Conservation (phyloP, 805 yeast species). For the Tetrapisispora arboricola region DNA sequence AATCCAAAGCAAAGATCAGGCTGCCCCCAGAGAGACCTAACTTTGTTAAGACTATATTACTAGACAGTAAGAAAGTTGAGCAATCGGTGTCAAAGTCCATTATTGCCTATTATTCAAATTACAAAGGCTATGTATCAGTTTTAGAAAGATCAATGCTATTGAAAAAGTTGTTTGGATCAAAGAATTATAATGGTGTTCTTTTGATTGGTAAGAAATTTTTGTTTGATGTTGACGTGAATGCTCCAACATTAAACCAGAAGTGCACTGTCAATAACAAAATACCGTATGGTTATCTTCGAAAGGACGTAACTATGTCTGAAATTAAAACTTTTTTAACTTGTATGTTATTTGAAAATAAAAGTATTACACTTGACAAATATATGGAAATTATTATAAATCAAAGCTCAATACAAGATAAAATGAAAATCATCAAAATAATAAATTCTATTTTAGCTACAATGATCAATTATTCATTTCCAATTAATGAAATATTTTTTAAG, state of each 20-base stretch:
- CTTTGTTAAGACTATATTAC: neutral
- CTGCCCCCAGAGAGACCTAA: neutral
- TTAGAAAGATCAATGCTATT: neutral
- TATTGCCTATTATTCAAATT: neutral
- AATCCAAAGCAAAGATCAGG: neutral
- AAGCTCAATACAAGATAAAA: constrained; percentile 13
- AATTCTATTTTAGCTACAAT: constrained; percentile 11
- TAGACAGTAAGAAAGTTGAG: too few species aligned
- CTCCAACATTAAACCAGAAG: neutral
- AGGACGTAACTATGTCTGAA: constrained; percentile 6
- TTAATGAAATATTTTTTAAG: constrained; percentile 8
- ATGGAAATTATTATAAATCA: constrained; percentile 16
- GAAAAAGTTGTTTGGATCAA: neutral
- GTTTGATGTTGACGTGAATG: neutral
- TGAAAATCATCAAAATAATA: constrained; percentile 10
- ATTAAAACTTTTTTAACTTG: constrained; percentile 14
- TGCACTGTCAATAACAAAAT: neutral
- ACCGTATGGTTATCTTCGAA: neutral
- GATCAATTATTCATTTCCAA: neutral
- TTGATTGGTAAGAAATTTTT: neutral
- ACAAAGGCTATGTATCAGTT: neutral
- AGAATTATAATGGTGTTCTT: neutral
- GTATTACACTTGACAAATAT: constrained; percentile 7
- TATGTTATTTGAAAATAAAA: constrained; percentile 8
- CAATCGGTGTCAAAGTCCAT: neutral